Percentiles rank a stretch among this genome's conserved stretches.
phyloP scores from a whole-genome alignment of 2,329 filamentous ascomycete genomes.

The Verticillium zaregamsianum region DNA sequence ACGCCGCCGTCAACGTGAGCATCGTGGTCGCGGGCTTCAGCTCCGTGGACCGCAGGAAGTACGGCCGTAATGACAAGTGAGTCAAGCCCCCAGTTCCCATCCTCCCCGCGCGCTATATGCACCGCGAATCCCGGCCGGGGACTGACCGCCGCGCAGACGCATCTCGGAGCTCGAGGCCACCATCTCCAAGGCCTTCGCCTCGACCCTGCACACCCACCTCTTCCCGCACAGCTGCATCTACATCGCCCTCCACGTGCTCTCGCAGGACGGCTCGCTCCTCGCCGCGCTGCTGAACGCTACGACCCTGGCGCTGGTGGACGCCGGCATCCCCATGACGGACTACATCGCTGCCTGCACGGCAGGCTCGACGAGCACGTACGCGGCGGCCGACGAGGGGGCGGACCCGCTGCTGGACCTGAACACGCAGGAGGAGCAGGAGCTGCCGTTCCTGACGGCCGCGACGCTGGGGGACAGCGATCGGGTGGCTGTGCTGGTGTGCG shows the following conservation, averaged over 20 bases:
- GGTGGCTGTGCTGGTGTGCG: slow-evolving; percentile 77
- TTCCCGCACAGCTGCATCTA: slow-evolving; percentile 85
- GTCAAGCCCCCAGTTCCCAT: slow-evolving; percentile 16
- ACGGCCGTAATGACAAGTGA: slow-evolving; percentile 73
- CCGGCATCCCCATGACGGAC: slow-evolving; percentile 91
- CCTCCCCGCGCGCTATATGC: too few species aligned
- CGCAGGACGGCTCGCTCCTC: slow-evolving; percentile 84
- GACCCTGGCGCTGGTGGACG: slow-evolving; percentile 88
- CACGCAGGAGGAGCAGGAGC: slow-evolving; percentile 74
- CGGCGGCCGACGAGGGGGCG: slow-evolving; percentile 60
- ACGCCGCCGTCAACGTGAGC: slow-evolving; percentile 71
- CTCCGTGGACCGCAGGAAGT: slow-evolving; percentile 77
- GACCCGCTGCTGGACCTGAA: slow-evolving; percentile 81
- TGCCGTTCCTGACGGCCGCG: slow-evolving; percentile 83
- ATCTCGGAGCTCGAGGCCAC: slow-evolving; percentile 77
- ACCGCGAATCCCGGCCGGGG: not conserved
- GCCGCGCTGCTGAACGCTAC: slow-evolving; percentile 88
- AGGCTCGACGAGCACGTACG: slow-evolving; percentile 68
- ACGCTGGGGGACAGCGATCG: slow-evolving; percentile 72
- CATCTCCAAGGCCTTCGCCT: slow-evolving; percentile 71
- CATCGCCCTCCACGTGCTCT: slow-evolving; percentile 81
- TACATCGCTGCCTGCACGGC: slow-evolving; percentile 87
- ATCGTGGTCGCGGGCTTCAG: slow-evolving; percentile 86
- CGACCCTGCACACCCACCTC: slow-evolving; percentile 77
- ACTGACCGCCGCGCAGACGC: slow-evolving; percentile 48